phyloP scores from a whole-genome alignment of 116 monocot genomes.

The Posidonia oceanica region DNA sequence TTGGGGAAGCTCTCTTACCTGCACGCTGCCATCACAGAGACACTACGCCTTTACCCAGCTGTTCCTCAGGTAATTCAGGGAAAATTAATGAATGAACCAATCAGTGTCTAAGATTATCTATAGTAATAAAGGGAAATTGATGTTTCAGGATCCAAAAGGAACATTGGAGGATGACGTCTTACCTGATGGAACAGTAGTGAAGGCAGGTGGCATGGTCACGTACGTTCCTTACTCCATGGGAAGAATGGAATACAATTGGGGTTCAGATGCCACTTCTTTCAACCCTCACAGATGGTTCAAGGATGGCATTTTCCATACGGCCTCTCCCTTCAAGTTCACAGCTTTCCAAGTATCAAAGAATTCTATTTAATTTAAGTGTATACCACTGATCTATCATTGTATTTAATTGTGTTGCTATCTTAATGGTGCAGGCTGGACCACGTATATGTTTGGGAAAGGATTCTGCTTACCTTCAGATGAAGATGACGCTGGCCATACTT shows the following conservation, averaged over 20 bases:
- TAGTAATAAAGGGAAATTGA: neutral
- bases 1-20: conserved; percentile 50
- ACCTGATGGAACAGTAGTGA: conserved; percentile 75
- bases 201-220: conserved; percentile 52
- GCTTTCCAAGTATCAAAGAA: conserved; percentile 61
- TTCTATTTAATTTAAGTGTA: neutral
- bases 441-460: conserved; percentile 92
- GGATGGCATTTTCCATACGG: conserved; percentile 38
- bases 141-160: conserved; percentile 76
- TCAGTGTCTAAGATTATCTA: neutral
- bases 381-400: neutral
- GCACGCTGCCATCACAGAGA: conserved; percentile 78
- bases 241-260: conserved; percentile 81
- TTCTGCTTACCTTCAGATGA: conserved; percentile 85
- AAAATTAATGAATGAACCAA: neutral
- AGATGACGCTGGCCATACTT: conserved; percentile 76
- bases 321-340: conserved; percentile 85
- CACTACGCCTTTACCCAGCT: conserved; percentile 79
- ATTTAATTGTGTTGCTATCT: neutral
- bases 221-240: conserved; percentile 89
- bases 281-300: conserved; percentile 74
- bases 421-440: conserved; percentile 59
- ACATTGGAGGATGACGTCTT: conserved; percentile 63
- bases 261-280: conserved; percentile 44
- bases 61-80: conserved; percentile 64